Evolutionary conservation across 768 basidiomycete species (phyloP), one percentile per base, ranked within the genome.

Genomic region (Phlebiopsis gigantea): DNA sequence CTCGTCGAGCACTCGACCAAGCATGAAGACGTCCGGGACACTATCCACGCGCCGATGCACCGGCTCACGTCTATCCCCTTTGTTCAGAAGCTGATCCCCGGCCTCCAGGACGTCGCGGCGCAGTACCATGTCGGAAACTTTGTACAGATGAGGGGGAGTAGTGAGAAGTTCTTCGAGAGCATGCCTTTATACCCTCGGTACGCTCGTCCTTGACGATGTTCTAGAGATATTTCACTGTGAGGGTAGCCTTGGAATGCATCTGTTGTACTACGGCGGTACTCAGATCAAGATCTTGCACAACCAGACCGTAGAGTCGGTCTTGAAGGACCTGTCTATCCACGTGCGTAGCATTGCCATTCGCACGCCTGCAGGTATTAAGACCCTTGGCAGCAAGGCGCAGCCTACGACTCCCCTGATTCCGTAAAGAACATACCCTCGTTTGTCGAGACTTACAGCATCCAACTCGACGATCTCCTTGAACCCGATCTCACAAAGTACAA

Each of bases 121-220:
- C 69, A 74, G 26, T 79, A 79, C 59, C 84, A 86, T 55, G 70
- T 79, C 50, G 84, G 84, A 2, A 86, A 86, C 63, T 86, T 72
- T 63, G 82, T 84, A 25, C 65, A 75, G 21, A 68, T 80, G 28
- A 73, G 83, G 39, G 76, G 71, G 6, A 73, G 75, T 1, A 71
- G 68, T 6, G 72, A 82, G 64, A 77, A 76, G 63, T 74, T 84
- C 57, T 89, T 88, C 57, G 88, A 90, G 72, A 76, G 76, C 29
- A 90, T 90, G 88, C 88, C 88, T 0, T 73, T 89, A 44, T 88
- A 83, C 62, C 78, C 81, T 1, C 74, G 83, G 68, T 77, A 45
- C 31, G 66, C 58, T 3, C 15, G 57, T 55, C 50, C 50, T 26
- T 17, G 54, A n/a, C 30, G 25, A 45, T 22, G 49, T 19, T 51